Percentiles rank a stretch among this genome's conserved stretches.
phyloP scores from a whole-genome alignment of 768 basidiomycete genomes.

The Pisolithus microcarpus region DNA sequence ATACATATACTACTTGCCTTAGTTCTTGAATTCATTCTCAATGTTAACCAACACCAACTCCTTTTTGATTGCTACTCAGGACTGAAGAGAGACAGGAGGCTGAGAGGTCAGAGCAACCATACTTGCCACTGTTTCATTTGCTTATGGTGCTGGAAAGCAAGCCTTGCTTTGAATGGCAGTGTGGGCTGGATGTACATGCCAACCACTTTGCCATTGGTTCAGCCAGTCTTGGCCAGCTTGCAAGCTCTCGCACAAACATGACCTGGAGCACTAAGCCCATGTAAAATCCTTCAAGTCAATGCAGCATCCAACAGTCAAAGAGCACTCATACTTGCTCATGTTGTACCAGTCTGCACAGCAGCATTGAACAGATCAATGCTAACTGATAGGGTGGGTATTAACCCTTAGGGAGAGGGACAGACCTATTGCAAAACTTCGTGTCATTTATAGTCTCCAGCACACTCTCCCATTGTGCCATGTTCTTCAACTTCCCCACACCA shows the following conservation, averaged over 20 bases:
- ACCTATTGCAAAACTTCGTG: conserved; percentile 19
- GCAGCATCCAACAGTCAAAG: background rate
- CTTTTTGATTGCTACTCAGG: too few relatives aligned
- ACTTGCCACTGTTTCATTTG: too few relatives aligned
- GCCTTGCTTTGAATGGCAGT: too few relatives aligned
- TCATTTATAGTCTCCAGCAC: conserved; percentile 22
- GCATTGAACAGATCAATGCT: background rate
- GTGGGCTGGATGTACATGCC: too few relatives aligned
- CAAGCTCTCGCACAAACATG: conserved; percentile 30
- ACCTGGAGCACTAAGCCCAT: conserved; percentile 21
- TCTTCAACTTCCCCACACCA: conserved; percentile 1
- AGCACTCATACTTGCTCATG: conserved; percentile 19
- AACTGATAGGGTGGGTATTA: background rate
- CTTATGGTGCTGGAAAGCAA: too few relatives aligned
- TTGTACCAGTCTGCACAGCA: conserved; percentile 14
- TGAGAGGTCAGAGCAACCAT: too few relatives aligned
- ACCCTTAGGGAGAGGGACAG: conserved; percentile 6
- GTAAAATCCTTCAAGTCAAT: background rate
- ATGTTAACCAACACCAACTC: too few relatives aligned
- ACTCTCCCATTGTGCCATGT: conserved; percentile 3
- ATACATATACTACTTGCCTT: too few relatives aligned
- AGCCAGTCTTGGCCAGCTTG: too few relatives aligned
- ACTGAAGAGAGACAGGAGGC: too few relatives aligned
- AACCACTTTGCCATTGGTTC: too few relatives aligned
- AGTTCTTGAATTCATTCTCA: too few relatives aligned